Evolutionary conservation across 1,139 yeast species (phyloP).

Genomic region (Candida sp.): DNA sequence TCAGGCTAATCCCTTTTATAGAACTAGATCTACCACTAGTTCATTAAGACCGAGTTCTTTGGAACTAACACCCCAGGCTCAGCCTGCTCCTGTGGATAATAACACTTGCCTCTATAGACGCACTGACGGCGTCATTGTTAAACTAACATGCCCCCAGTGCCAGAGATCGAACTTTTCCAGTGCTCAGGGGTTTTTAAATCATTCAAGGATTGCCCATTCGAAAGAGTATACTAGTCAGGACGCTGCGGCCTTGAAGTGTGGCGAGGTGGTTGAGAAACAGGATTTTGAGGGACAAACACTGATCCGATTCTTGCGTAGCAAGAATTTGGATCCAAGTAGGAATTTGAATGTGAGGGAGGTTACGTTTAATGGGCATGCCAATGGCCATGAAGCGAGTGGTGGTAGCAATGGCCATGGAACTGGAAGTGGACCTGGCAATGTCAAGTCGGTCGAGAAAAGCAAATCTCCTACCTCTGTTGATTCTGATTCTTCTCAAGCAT

Average conservation of each 20-base stretch:
- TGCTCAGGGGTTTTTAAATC: slow-evolving; percentile 79
- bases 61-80: not conserved
- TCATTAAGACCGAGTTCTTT: slow-evolving; percentile 38
- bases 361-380: slow-evolving; percentile 35
- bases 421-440: not conserved
- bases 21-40: slow-evolving; percentile 51
- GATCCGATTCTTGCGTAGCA: slow-evolving; percentile 36
- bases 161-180: slow-evolving; percentile 68
- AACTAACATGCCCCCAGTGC: slow-evolving; percentile 68
- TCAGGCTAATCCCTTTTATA: slow-evolving; percentile 18
- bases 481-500: not conserved
- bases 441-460: not conserved
- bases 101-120: slow-evolving; percentile 59
- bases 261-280: slow-evolving; percentile 59
- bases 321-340: slow-evolving; percentile 37
- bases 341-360: slow-evolving; percentile 38
- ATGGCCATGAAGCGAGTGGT: slow-evolving; percentile 3
- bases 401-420: too few relatives aligned
- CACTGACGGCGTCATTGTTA: slow-evolving; percentile 69
- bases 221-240: slow-evolving; percentile 72
- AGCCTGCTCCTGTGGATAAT: slow-evolving; percentile 5
- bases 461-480: not conserved
- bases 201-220: slow-evolving; percentile 72
- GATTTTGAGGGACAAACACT: slow-evolving; percentile 54
- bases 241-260: slow-evolving; percentile 71